Evolutionary conservation across 2,329 filamentous ascomycete genomes (phyloP).

Genomic region (Ophidiomyces ophidiicola): DNA sequence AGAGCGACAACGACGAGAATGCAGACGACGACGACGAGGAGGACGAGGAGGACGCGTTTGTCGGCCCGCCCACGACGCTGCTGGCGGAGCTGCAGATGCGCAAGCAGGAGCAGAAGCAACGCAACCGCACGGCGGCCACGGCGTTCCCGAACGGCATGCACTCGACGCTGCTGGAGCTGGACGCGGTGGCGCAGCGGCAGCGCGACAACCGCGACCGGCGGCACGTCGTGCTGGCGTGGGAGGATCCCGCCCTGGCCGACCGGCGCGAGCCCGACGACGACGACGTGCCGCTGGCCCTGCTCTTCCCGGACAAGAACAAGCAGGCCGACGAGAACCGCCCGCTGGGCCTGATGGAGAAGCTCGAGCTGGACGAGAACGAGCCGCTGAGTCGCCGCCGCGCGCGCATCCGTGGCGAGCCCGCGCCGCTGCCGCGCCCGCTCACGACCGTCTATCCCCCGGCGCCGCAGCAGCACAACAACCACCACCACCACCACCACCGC

Average conservation of each 20-base stretch:
- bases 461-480: conserved; percentile 14
- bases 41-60: conserved; percentile 38
- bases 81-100: conserved; percentile 84
- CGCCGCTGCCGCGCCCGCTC: conserved; percentile 19
- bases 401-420: conserved; percentile 53
- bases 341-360: conserved; percentile 47
- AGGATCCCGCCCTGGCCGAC: conserved; percentile 40
- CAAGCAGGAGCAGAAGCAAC: conserved; percentile 73
- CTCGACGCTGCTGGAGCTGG: conserved; percentile 77
- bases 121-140: conserved; percentile 56
- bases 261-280: conserved; percentile 51
- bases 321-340: conserved; percentile 27
- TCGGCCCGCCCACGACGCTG: conserved; percentile 73
- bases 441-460: background rate
- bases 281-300: conserved; percentile 74
- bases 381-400: conserved; percentile 67
- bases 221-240: conserved; percentile 82
- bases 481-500: conserved; percentile 21
- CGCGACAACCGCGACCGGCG: conserved; percentile 60
- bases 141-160: conserved; percentile 67
- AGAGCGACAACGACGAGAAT: conserved; percentile 20
- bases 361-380: conserved; percentile 84
- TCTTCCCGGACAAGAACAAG: conserved; percentile 47
- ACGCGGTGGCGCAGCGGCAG: conserved; percentile 78
- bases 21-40: conserved; percentile 36